Base-by-base conservation (phyloP, 352 stramenopile genomes). In the Phytophthora capsici region DNA sequence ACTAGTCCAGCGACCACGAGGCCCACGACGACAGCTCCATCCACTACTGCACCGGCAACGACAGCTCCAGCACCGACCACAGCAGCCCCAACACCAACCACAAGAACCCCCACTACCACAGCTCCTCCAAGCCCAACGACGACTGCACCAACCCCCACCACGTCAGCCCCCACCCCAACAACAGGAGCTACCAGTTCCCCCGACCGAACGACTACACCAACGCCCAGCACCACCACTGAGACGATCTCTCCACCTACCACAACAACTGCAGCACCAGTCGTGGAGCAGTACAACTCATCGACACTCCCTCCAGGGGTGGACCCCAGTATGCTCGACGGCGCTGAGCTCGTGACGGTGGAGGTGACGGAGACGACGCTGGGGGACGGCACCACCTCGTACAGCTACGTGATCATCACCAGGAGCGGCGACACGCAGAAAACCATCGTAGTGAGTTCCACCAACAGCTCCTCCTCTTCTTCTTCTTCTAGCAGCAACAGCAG, bases 391-490 rank as follows among this genome's bases (percentile, higher is more conserved):
- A 77, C 57, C 2, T 64, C 60, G 2, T 67, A 77, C 57, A 77
- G 47, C 52, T 84, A 84, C 57, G 74, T 69, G 26, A 71, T 84
- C 58, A 62, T 84, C 61, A 71, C 76, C 10, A 69, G 62, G 53
- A 71, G 61, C 17, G 70, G 55, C 36, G 56, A 32, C 20, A 66
- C 56, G 6, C 50, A 62, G 43, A 62, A 66, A 45, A 61, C 43
- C 36, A 72, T 65, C 44, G 63, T 57, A 28, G 59, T 48, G 55
- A 59, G 38, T 9, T 43, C 57, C 4, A 53, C 36, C 8, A 50
- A 49, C 30, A 67, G 28, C 43, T 50, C 56, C 14, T 22, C 30
- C 25, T 45, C 25, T 28, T 28, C 25, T 28, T 45, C 25, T 28
- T 28, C 25, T 28, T 28, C 38, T 9, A 51, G 52, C 37, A 44